Evolutionary conservation across 495 filamentous ascomycete genomes (phyloP), one percentile per base, ranked within the genome.

Genomic region (Evansstolkia leycettana): DNA sequence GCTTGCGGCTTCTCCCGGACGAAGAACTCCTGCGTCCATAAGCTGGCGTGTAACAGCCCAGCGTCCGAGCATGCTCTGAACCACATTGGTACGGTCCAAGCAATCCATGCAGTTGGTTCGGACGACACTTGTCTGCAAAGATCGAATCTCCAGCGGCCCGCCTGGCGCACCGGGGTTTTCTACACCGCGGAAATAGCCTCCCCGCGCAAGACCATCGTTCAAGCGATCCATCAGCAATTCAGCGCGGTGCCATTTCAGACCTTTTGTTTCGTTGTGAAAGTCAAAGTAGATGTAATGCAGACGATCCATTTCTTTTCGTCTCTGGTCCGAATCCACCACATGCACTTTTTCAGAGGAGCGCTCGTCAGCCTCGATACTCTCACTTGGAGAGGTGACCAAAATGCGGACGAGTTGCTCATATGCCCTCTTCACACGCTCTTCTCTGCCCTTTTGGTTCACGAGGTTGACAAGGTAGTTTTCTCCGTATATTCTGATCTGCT

Each of bases 71-170:
- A 94, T 90, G 50, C 82, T 90, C 55, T 98, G 90, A 2, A 98
- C 82, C 7, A 98, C 86, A 52, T 98, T 98, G 33, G 90, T 98
- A 35, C 90, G 84, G 58, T 98, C 90, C 8, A 98, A 71, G 46
- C 92, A 98, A 61, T 98, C 90, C 90, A 98, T 96, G 58, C 90
- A 98, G 51, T 98, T 98, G 14, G 90, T 95, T 28, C 90, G 77
- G 16, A 98, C 85, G 7, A 95, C 87, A 41, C 78, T 81, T 3
- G 72, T 80, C 62, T 98, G 90, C 32, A 66, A 65, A 31, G 74
- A 78, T 18, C 88, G 79, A 25, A 83, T 72, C 45, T 94, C 87
- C 6, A 94, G 57, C 24, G 75, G 73, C 12, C 80, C 78, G 38
- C 73, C 65, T 38, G 68, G 46, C 42, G 70, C 73, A 51, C 73